Percentiles rank a stretch among this genome's conserved stretches.
Conservation (phyloP, 2,329 filamentous ascomycete species). For the Fusarium anguioides region DNA sequence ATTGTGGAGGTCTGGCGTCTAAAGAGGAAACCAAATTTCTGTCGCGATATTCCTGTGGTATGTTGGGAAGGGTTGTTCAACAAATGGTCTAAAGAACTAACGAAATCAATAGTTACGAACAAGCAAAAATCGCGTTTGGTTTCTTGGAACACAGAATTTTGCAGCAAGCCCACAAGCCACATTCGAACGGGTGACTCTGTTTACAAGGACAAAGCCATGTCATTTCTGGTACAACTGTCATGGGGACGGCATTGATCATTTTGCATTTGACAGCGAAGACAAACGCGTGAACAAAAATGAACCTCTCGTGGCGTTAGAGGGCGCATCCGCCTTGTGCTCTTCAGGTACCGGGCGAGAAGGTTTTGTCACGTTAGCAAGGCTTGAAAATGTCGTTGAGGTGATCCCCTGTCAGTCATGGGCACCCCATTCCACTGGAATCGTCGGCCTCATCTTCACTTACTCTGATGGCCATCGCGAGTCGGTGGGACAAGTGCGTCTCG, state of each 20-base stretch:
- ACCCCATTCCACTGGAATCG: constrained; percentile 9
- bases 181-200: constrained; percentile 6
- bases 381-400: neutral
- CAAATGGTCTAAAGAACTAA: neutral
- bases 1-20: constrained; percentile 17
- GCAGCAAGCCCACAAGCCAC: neutral
- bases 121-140: constrained; percentile 9
- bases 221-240: constrained; percentile 11
- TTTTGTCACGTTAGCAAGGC: constrained; percentile 1
- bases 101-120: constrained; percentile 2
- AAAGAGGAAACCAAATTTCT: neutral
- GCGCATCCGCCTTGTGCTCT: neutral
- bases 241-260: neutral
- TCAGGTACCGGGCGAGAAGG: neutral
- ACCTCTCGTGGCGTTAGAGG: neutral
- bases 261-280: constrained; percentile 15
- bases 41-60: constrained; percentile 14
- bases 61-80: neutral
- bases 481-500: constrained; percentile 17
- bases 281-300: neutral
- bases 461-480: constrained; percentile 17
- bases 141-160: neutral
- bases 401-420: constrained; percentile 4
- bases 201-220: neutral
- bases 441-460: constrained; percentile 9